phyloP scores from a whole-genome alignment of 345 rosid genomes.

The Aquilaria yunnanensis region DNA sequence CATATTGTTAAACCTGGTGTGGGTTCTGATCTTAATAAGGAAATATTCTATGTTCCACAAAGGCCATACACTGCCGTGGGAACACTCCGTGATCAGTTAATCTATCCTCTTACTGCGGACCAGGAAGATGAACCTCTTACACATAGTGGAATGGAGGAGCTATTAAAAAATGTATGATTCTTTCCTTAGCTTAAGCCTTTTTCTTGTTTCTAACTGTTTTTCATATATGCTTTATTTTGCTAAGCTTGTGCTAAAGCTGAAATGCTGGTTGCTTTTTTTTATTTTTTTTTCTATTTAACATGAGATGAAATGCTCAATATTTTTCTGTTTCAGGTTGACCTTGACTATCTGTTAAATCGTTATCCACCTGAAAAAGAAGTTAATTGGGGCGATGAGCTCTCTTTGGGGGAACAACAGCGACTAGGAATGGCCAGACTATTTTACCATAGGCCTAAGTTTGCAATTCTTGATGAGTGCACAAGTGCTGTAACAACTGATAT shows the following conservation, averaged over 20 bases:
- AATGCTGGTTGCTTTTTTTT: slow-evolving; percentile 5
- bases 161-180: slow-evolving; percentile 73
- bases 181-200: slow-evolving; percentile 5
- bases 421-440: slow-evolving; percentile 98
- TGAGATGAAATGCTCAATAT: slow-evolving; percentile 9
- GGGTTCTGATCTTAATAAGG: slow-evolving; percentile 98
- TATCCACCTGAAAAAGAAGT: slow-evolving; percentile 85
- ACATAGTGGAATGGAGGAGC: slow-evolving; percentile 74
- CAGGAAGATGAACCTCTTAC: slow-evolving; percentile 71
- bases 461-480: slow-evolving; percentile 99
- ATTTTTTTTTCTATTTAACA: slow-evolving; percentile 8
- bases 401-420: slow-evolving; percentile 98
- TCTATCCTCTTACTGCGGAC: slow-evolving; percentile 85
- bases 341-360: slow-evolving; percentile 86
- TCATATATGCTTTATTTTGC: background rate
- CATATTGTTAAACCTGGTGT: slow-evolving; percentile 95
- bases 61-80: slow-evolving; percentile 99
- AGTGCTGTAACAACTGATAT: slow-evolving; percentile 99
- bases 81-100: slow-evolving; percentile 94
- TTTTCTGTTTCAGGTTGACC: slow-evolving; percentile 64
- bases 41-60: slow-evolving; percentile 96
- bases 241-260: background rate
- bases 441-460: slow-evolving; percentile 98
- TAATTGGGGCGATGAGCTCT: slow-evolving; percentile 96
- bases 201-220: background rate